phyloP scores from a whole-genome alignment of 2,329 filamentous ascomycete genomes.

The Colletotrichum phormii region DNA sequence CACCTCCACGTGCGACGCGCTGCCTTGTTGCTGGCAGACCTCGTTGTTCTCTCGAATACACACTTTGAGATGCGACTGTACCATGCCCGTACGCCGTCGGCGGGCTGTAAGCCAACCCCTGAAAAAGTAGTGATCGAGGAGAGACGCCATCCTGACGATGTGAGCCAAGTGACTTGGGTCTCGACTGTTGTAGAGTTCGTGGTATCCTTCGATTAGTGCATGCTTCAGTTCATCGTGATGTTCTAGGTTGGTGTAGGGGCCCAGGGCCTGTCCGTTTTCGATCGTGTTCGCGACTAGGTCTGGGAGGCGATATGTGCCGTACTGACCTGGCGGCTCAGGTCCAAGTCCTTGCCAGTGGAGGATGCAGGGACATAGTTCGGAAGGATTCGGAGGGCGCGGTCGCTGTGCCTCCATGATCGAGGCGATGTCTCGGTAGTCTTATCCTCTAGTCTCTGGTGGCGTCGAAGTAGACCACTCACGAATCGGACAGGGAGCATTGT shows the following conservation, averaged over 20 bases:
- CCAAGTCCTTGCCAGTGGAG: background rate
- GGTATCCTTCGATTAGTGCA: background rate
- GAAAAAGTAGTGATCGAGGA: slow-evolving; percentile 22
- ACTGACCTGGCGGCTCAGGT: background rate
- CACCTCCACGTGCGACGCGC: background rate
- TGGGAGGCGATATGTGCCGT: background rate
- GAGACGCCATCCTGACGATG: background rate
- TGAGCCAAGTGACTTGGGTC: background rate
- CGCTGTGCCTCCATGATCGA: background rate
- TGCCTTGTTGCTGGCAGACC: background rate
- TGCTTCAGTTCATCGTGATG: background rate
- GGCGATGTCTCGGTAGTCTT: background rate
- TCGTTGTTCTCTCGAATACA: background rate
- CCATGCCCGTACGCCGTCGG: no score
- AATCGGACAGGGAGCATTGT: background rate
- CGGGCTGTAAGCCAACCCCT: slow-evolving; percentile 5
- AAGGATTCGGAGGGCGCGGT: background rate
- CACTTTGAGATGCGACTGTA: background rate
- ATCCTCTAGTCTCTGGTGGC: background rate
- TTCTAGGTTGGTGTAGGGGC: background rate
- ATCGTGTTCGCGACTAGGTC: background rate
- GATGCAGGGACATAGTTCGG: background rate
- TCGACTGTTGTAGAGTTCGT: slow-evolving; percentile 13
- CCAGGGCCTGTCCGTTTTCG: background rate
- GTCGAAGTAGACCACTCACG: background rate